Percentiles rank a stretch among this genome's conserved stretches.
These are phyloP conservation scores for Tolypocladium nubicola DNA, from an alignment of 2,329 filamentous ascomycete species.

Conservation along the genomic window DNA sequence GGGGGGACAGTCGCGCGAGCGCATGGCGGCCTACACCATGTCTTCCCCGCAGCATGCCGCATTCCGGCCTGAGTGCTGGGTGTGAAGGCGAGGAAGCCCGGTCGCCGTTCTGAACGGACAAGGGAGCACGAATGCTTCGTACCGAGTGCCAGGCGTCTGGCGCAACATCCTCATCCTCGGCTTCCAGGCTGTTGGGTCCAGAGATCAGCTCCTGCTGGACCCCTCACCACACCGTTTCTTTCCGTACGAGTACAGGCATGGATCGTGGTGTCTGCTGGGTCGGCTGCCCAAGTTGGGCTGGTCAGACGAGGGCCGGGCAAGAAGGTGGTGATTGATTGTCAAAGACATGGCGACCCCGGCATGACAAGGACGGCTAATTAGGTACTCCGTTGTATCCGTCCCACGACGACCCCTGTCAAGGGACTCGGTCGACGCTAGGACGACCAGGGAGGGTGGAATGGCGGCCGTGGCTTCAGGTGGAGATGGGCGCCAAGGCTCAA, in stretches of 20 bases:
- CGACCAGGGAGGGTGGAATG: constrained; percentile 4
- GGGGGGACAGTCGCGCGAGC: neutral
- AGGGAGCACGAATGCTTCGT: neutral
- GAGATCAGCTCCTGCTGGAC: neutral
- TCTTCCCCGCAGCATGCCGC: neutral
- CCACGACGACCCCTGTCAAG: neutral
- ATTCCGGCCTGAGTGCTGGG: neutral
- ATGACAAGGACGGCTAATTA: neutral
- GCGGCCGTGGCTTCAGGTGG: constrained; percentile 7
- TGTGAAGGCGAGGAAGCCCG: neutral
- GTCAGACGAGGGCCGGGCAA: neutral
- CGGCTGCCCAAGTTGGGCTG: neutral
- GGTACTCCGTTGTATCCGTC: neutral
- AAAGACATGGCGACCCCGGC: neutral
- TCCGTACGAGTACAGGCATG: neutral
- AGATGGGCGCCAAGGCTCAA: constrained; percentile 7
- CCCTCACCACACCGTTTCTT: neutral
- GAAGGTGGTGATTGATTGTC: neutral
- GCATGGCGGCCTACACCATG: neutral
- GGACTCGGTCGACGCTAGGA: neutral
- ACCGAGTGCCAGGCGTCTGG: neutral
- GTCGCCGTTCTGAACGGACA: neutral
- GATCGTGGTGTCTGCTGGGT: neutral
- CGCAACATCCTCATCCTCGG: neutral
- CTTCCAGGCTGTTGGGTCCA: neutral